Evolutionary conservation across 768 basidiomycete genomes (phyloP).

Genomic region (Thelephora aurantiotincta): DNA sequence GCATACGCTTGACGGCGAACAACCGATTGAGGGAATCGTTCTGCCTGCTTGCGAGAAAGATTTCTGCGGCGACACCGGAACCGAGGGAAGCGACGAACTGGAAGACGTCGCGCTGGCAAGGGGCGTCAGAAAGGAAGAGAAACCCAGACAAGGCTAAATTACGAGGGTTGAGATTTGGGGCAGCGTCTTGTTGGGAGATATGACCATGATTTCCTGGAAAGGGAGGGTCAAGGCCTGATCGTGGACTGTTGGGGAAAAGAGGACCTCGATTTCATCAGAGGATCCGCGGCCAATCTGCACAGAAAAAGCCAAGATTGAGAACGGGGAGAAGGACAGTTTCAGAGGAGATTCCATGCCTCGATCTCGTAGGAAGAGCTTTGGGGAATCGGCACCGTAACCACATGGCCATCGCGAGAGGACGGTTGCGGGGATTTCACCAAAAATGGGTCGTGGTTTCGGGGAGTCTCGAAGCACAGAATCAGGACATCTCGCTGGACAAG

Average conservation of each 20-base stretch:
- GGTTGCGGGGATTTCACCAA: neutral
- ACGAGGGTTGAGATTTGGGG: neutral
- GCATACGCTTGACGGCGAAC: neutral
- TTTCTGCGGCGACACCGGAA: neutral
- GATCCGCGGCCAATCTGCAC: neutral
- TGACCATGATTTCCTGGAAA: neutral
- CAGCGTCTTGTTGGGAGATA: neutral
- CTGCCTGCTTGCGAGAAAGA: neutral
- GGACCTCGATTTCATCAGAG: neutral
- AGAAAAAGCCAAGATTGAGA: neutral
- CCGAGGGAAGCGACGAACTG: neutral
- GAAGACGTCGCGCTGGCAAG: neutral
- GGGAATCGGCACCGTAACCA: neutral
- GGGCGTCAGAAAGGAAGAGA: neutral
- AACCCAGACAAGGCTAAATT: neutral
- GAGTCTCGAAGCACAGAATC: neutral
- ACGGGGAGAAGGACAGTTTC: neutral
- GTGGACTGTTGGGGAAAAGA: neutral
- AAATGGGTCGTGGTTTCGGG: neutral
- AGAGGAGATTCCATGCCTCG: neutral
- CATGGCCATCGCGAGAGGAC: neutral
- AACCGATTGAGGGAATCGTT: neutral
- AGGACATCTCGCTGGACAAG: neutral
- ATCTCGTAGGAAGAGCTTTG: neutral
- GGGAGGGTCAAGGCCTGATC: neutral